Evolutionary conservation across 257 asterid species (phyloP).

Genomic region (Rehmannia glutinosa): DNA sequence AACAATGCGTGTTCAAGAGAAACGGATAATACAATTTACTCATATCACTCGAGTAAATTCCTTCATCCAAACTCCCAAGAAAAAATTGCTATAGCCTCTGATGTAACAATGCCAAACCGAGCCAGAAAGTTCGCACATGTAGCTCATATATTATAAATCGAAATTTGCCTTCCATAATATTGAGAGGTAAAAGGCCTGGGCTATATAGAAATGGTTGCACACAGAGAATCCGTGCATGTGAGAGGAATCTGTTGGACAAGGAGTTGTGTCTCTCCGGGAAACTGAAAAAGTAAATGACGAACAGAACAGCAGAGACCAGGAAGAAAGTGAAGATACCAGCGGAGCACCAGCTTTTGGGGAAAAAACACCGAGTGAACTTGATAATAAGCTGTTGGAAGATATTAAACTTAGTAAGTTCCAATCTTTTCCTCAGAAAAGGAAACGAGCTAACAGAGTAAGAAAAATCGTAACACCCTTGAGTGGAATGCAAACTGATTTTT

Average conservation of each 20-base stretch:
- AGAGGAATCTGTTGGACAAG: conserved; percentile 37
- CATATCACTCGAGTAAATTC: no score
- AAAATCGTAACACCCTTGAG: conserved; percentile 14
- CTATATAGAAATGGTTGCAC: conserved; percentile 63
- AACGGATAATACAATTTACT: conserved; percentile 20
- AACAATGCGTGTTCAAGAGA: conserved; percentile 15
- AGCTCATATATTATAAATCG: conserved; percentile 28
- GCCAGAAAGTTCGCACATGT: conserved; percentile 31
- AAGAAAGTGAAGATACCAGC: conserved; percentile 26
- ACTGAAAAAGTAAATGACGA: conserved; percentile 23
- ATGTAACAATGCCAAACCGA: conserved; percentile 10
- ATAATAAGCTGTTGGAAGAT: no score
- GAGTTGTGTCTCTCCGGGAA: conserved; percentile 32
- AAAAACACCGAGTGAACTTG: conserved; percentile 24
- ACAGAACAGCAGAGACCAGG: conserved; percentile 18
- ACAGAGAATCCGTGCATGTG: conserved; percentile 77
- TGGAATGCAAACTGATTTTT: no score
- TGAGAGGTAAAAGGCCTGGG: conserved; percentile 56
- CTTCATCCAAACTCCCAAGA: no score
- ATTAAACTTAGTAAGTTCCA: conserved; percentile 25
- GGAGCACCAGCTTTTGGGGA: conserved; percentile 20
- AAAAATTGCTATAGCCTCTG: conserved; percentile 22
- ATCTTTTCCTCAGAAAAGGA: conserved; percentile 41
- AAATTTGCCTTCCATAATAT: conserved; percentile 60
- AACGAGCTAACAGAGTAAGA: conserved; percentile 43